Conservation (phyloP, 176 grass and related monocot species). For the Avena insularis region DNA sequence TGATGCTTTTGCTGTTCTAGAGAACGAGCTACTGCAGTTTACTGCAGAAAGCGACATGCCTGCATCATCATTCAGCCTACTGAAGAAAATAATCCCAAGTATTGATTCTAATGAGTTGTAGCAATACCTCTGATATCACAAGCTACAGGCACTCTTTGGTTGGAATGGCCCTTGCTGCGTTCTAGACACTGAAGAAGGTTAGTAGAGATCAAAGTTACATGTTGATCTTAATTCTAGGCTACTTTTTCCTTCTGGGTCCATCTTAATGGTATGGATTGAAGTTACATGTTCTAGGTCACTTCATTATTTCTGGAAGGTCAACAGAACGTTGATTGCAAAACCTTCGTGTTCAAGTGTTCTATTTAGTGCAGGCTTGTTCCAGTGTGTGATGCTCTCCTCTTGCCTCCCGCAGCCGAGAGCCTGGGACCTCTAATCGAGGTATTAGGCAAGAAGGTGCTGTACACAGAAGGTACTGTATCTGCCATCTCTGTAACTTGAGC, state of each 20-base stretch:
- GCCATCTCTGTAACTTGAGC: background rate
- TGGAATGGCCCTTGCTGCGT: conserved; percentile 29
- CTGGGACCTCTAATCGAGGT: background rate
- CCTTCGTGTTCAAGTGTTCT: background rate
- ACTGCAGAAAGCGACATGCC: conserved; percentile 59
- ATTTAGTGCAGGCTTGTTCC: background rate
- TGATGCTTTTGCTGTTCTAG: conserved; percentile 85
- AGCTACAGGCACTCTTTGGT: background rate
- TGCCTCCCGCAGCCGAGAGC: conserved; percentile 3
- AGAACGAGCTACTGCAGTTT: conserved; percentile 79
- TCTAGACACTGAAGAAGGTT: conserved; percentile 29
- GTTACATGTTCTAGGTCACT: background rate
- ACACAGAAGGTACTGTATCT: background rate
- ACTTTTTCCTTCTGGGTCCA: background rate
- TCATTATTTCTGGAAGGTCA: background rate
- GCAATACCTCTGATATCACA: conserved; percentile 20
- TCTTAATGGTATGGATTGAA: background rate
- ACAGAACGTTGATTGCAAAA: background rate
- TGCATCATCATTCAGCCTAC: conserved; percentile 69
- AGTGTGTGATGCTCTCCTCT: background rate
- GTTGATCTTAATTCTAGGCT: background rate
- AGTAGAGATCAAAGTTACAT: background rate
- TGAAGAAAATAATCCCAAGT: conserved; percentile 89
- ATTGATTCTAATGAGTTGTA: conserved; percentile 72
- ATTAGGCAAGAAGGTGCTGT: background rate